phyloP scores from a whole-genome alignment of 495 filamentous ascomycete species.

The Lepidopterella palustris region DNA sequence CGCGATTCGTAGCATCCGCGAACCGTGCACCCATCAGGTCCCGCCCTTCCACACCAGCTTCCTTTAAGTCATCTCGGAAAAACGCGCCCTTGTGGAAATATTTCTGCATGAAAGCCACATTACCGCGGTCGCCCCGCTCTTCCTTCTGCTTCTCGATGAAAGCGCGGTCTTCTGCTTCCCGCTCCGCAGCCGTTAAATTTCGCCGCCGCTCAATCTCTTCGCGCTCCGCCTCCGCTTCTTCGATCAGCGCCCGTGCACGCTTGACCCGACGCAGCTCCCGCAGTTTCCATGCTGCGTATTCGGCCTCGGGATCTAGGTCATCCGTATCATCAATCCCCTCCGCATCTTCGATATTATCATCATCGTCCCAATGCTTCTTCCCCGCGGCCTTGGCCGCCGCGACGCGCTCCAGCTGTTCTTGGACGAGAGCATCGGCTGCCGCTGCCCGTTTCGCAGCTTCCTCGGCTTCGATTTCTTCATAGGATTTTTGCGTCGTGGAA shows the following conservation, averaged over 20 bases:
- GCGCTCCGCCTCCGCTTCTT: conserved; percentile 72
- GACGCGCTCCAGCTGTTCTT: conserved; percentile 79
- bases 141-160: conserved; percentile 74
- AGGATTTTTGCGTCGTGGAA: conserved; percentile 8
- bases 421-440: conserved; percentile 67
- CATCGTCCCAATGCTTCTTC: conserved; percentile 83
- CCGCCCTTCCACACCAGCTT: conserved; percentile 63
- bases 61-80: conserved; percentile 72
- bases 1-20: conserved; percentile 67
- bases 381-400: conserved; percentile 66
- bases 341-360: conserved; percentile 55
- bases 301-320: conserved; percentile 77
- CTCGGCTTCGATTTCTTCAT: conserved; percentile 23
- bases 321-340: conserved; percentile 78
- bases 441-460: conserved; percentile 27
- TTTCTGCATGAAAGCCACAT: conserved; percentile 89
- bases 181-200: conserved; percentile 79
- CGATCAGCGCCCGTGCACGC: conserved; percentile 77
- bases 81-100: conserved; percentile 97
- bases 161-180: conserved; percentile 76
- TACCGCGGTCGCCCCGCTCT: conserved; percentile 76
- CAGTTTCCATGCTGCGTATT: conserved; percentile 89
- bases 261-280: conserved; percentile 83
- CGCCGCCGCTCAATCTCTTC: conserved; percentile 86
- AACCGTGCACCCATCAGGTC: conserved; percentile 76